Percentiles rank a stretch among this genome's conserved stretches.
phyloP scores from a whole-genome alignment of 129 eudicot genomes.

The Dittrichia graveolens region DNA sequence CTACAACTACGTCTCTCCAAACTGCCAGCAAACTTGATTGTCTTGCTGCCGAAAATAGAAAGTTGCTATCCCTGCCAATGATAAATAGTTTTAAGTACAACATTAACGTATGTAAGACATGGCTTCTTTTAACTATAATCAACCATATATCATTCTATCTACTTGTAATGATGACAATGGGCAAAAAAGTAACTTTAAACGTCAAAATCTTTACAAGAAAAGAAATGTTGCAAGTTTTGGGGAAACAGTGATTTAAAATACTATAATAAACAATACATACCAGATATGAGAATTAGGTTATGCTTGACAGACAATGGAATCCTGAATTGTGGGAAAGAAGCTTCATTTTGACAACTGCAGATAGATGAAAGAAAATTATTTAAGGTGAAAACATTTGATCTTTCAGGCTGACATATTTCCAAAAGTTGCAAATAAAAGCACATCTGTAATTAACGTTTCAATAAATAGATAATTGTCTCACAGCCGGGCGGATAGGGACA shows the following conservation, averaged over 20 bases:
- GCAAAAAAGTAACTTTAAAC: background rate
- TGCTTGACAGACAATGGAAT: slow-evolving; percentile 19
- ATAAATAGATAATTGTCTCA: too few species aligned
- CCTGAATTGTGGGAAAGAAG: slow-evolving; percentile 10
- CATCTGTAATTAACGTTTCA: too few species aligned
- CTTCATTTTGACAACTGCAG: slow-evolving; percentile 8
- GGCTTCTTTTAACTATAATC: background rate
- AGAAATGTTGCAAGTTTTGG: background rate
- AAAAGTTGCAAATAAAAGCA: too few species aligned
- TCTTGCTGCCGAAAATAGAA: too few species aligned
- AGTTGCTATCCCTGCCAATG: background rate
- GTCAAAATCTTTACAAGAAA: slow-evolving; percentile 10
- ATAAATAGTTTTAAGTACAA: background rate
- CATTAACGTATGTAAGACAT: background rate
- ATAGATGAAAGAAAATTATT: background rate
- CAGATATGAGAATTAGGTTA: slow-evolving; percentile 13
- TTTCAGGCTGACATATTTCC: too few species aligned
- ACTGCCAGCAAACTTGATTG: too few species aligned
- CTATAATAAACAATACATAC: slow-evolving; percentile 12
- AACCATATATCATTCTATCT: background rate
- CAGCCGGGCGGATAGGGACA: too few species aligned
- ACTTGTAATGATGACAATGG: background rate
- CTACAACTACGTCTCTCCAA: too few species aligned
- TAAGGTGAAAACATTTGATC: too few species aligned
- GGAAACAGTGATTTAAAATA: background rate